Evolutionary conservation across 1,284 basidiomycete genomes (phyloP).

Genomic region (Boletellus sp.): DNA sequence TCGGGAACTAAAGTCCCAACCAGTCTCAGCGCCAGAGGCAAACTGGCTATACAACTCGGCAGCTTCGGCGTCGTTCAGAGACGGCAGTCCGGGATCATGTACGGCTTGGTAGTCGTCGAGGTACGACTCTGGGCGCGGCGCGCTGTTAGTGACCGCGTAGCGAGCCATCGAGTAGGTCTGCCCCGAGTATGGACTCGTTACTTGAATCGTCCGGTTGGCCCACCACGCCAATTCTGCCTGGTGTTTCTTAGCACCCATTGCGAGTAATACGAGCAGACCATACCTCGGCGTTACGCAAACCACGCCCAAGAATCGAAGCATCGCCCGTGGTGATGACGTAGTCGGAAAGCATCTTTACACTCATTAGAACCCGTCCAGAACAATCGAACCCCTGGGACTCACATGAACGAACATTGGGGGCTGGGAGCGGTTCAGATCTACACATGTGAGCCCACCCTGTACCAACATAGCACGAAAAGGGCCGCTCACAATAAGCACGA

Average conservation of each 20-base stretch:
- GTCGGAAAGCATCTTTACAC: constrained; percentile 58
- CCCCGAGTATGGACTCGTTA: constrained; percentile 74
- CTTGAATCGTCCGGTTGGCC: constrained; percentile 67
- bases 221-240: constrained; percentile 83
- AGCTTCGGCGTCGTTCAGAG: constrained; percentile 59
- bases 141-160: constrained; percentile 78
- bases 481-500: constrained; percentile 64
- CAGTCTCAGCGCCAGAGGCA: constrained; percentile 64
- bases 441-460: neutral
- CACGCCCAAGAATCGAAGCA: constrained; percentile 58
- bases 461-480: neutral
- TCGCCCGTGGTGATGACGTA: constrained; percentile 63
- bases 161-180: constrained; percentile 63
- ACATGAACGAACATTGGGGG: constrained; percentile 84
- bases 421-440: constrained; percentile 85
- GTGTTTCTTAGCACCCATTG: constrained; percentile 2
- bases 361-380: constrained; percentile 1
- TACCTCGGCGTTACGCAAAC: constrained; percentile 60
- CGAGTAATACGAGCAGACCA: constrained; percentile 35
- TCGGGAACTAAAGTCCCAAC: constrained; percentile 34
- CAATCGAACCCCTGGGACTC: constrained; percentile 14
- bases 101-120: constrained; percentile 75
- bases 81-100: constrained; percentile 52
- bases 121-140: constrained; percentile 87
- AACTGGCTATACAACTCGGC: constrained; percentile 81